Evolutionary conservation across 208 protist species (phyloP), one percentile per base, ranked within the genome.

Genomic region (Trypanosoma scelopori): DNA sequence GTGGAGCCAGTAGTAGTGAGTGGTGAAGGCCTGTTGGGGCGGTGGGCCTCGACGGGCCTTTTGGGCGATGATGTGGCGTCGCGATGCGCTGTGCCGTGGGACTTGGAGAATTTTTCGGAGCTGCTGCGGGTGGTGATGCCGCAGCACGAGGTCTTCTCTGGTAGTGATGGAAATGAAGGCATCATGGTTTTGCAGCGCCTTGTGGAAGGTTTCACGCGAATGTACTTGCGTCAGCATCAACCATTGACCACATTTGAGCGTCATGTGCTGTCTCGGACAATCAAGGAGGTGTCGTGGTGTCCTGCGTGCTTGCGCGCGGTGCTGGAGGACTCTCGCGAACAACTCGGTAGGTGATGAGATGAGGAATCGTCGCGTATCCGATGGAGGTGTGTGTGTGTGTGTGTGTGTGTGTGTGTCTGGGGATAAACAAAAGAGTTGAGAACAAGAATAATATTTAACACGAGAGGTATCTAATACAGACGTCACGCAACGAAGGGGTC

Each of bases 101-200:
- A 72, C 16, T 65, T 86, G 43, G 64, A 78, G 25, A 67, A 77
- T 13, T 35, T 82, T 60, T 76, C 80, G 18, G 58, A 71, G 5
- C 60, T 86, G 48, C 37, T 82, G 18, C 73, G 80, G 69, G 45
- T 77, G 13, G 58, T 65, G 6, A 68, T 55, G 2, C 58, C 60
- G 5, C 58, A 51, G 48, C 39, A 76, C 0, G 32, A 41, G 22
- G 27, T 6, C 5, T 56, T 41, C 3, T 20, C 25, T 30, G 23
- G 50, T 57, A 23, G n/a, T 0, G 18, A 16, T 1, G 46, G 41
- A 16, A n/a, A n/a, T 16, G 35, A 28, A 20, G n/a, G 5, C 25
- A 45, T 25, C 18, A 12, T 20, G 15, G 52, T 68, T 63, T 43
- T 67, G 69, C 58, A 55, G 18, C 57, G 49, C 18, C 22, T 84